phyloP scores from a whole-genome alignment of 805 yeast species.

The Ogataea zsoltii region DNA sequence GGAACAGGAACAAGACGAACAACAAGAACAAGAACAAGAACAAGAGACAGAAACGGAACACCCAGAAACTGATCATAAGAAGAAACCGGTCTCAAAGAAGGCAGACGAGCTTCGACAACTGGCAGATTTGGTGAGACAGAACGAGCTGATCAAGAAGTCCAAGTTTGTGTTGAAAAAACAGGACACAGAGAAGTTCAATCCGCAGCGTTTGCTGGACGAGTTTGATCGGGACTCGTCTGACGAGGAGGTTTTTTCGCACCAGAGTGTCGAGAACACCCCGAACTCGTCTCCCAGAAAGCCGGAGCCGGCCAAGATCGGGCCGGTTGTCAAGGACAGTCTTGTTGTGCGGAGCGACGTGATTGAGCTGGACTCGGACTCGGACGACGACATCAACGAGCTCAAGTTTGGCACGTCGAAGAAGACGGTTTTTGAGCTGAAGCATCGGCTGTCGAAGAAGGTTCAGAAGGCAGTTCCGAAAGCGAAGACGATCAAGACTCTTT shows the following conservation, averaged over 20 bases:
- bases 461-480: slow-evolving; percentile 8
- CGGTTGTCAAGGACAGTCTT: no score
- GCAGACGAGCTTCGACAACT: slow-evolving; percentile 9
- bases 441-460: slow-evolving; percentile 14
- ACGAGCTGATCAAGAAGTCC: slow-evolving; percentile 23
- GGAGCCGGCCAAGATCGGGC: background rate
- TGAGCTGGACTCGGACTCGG: slow-evolving; percentile 20
- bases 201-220: slow-evolving; percentile 21
- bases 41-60: slow-evolving; percentile 1
- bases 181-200: slow-evolving; percentile 23
- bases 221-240: slow-evolving; percentile 19
- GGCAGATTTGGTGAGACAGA: slow-evolving; percentile 18
- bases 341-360: background rate
- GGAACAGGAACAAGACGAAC: slow-evolving; percentile 3
- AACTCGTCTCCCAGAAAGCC: slow-evolving; percentile 21
- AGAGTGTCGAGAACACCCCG: slow-evolving; percentile 17
- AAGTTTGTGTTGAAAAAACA: slow-evolving; percentile 17
- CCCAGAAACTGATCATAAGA: no score
- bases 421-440: slow-evolving; percentile 17
- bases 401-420: slow-evolving; percentile 16
- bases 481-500: slow-evolving; percentile 16
- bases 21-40: background rate
- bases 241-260: slow-evolving; percentile 16
- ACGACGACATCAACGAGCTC: slow-evolving; percentile 19
- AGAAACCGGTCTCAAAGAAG: no score